Evolutionary conservation across 192 early-diverging fungal species (phyloP).

Genomic region (Coemansia sp.): DNA sequence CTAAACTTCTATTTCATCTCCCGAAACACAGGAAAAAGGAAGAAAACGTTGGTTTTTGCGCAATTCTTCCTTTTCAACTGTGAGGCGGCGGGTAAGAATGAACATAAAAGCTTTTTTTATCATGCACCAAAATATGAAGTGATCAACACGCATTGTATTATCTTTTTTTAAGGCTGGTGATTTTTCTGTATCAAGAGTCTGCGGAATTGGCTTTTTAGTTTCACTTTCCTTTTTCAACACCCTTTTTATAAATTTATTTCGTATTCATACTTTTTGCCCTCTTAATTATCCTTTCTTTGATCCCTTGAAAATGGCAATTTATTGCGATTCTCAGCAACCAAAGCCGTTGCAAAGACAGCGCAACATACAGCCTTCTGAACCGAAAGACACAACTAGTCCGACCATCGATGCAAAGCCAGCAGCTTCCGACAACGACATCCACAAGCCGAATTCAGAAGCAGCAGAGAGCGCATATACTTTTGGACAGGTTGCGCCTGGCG

Average conservation of each 20-base stretch:
- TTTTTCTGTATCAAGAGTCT: too few species aligned
- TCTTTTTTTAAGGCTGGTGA: too few species aligned
- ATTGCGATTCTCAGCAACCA: constrained; percentile 1
- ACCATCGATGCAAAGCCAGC: not conserved
- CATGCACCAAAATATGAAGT: too few species aligned
- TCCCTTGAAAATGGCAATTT: not conserved
- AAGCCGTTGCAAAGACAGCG: too few species aligned
- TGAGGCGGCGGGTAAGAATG: too few species aligned
- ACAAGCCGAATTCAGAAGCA: not conserved
- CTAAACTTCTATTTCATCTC: too few species aligned
- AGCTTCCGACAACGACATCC: not conserved
- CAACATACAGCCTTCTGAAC: not conserved
- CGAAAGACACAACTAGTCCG: not conserved
- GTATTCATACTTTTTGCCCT: not conserved
- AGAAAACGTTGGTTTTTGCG: too few species aligned
- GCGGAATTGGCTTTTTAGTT: too few species aligned
- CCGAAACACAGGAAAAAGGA: too few species aligned
- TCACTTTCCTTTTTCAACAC: not conserved
- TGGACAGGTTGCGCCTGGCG: constrained; percentile 2
- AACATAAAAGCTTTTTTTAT: too few species aligned
- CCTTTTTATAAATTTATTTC: not conserved
- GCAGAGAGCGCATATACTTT: constrained; percentile 7
- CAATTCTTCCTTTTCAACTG: too few species aligned
- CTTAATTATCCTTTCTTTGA: not conserved
- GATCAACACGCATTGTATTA: too few species aligned